phyloP scores from a whole-genome alignment of 176 grass and related monocot species.

The Olyra latifolia region DNA sequence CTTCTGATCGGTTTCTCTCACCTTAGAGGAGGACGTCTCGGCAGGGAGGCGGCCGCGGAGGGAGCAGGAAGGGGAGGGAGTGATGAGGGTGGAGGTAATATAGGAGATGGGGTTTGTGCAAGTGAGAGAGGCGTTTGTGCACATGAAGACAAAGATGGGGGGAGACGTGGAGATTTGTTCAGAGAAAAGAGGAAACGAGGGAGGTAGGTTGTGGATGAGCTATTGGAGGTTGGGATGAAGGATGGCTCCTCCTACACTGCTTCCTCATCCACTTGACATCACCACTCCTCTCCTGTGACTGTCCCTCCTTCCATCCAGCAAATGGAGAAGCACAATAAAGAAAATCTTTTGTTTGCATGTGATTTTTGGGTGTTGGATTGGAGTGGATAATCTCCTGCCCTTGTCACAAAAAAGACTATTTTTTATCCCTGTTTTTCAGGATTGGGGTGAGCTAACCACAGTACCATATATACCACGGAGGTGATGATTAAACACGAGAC shows the following conservation, averaged over 20 bases:
- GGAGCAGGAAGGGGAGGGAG: slow-evolving; percentile 36
- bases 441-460: neutral
- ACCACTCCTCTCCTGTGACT: neutral
- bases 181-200: neutral
- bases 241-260: slow-evolving; percentile 56
- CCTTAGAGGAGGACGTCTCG: slow-evolving; percentile 17
- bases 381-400: slow-evolving; percentile 34
- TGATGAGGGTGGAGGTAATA: slow-evolving; percentile 42
- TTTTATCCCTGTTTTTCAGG: neutral
- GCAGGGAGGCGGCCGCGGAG: slow-evolving; percentile 9
- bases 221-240: slow-evolving; percentile 55
- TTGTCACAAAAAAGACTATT: slow-evolving; percentile 1
- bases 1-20: neutral
- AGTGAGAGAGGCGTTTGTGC: slow-evolving; percentile 9
- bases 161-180: slow-evolving; percentile 15
- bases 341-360: too few relatives aligned
- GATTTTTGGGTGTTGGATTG: neutral
- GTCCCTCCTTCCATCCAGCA: neutral
- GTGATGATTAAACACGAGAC: too few relatives aligned
- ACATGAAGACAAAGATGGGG: slow-evolving; percentile 47
- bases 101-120: slow-evolving; percentile 10
- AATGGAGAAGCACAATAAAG: slow-evolving; percentile 4
- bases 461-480: neutral
- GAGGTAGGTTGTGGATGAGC: slow-evolving; percentile 49
- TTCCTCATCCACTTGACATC: slow-evolving; percentile 76